Percentiles rank a stretch among this genome's conserved stretches.
These are phyloP conservation scores for Kazachstania taianensis DNA, from an alignment of 805 yeast genomes.

Conservation along the genomic window DNA sequence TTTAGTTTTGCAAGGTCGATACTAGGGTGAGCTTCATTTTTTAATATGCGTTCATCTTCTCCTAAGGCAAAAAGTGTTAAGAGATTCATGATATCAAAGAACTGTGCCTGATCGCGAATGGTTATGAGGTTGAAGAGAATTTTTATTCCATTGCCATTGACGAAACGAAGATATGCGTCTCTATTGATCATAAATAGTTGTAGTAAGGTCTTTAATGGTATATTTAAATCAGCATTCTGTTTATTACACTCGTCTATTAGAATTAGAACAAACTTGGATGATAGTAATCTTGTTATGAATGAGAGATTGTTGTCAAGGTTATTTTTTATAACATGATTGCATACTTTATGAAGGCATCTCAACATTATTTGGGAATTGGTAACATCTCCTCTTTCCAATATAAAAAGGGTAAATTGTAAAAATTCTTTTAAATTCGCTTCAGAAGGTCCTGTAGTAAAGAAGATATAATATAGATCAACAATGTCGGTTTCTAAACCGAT, in stretches of 20 bases:
- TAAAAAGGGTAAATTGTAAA: slow-evolving; percentile 42
- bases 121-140: neutral
- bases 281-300: slow-evolving; percentile 39
- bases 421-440: slow-evolving; percentile 46
- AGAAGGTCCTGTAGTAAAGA: slow-evolving; percentile 40
- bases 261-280: slow-evolving; percentile 58
- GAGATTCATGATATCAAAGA: neutral
- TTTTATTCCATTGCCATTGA: slow-evolving; percentile 10
- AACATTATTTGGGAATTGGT: too few relatives aligned
- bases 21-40: too few relatives aligned
- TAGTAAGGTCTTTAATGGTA: slow-evolving; percentile 7
- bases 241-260: slow-evolving; percentile 33
- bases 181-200: slow-evolving; percentile 6
- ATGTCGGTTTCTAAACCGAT: slow-evolving; percentile 18
- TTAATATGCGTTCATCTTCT: too few relatives aligned
- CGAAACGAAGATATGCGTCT: slow-evolving; percentile 22
- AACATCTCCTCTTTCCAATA: slow-evolving; percentile 29
- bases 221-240: slow-evolving; percentile 8
- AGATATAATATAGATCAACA: slow-evolving; percentile 14
- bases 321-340: slow-evolving; percentile 27
- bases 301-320: slow-evolving; percentile 34
- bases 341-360: too few relatives aligned
- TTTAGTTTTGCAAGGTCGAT: too few relatives aligned
- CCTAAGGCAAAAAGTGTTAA: neutral
- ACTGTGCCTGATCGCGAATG: neutral